Conservation (phyloP, 306 rosid genomes). For the Castanospermum australe region DNA sequence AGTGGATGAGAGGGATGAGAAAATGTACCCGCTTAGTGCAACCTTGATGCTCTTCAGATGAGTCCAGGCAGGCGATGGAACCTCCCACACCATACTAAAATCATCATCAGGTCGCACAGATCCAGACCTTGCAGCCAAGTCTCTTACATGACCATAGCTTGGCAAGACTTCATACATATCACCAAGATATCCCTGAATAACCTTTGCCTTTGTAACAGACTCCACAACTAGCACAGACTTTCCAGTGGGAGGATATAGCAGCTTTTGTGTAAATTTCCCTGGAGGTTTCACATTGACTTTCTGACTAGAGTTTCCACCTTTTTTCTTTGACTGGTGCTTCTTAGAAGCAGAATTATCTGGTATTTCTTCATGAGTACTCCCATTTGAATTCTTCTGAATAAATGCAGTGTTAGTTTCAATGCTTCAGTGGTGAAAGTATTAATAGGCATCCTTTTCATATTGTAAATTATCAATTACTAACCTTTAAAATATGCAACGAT, state of each 20-base stretch:
- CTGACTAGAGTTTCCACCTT: constrained; percentile 37
- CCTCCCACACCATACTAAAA: constrained; percentile 99
- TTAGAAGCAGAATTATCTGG: constrained; percentile 41
- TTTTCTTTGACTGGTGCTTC: constrained; percentile 44
- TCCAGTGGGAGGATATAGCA: constrained; percentile 72
- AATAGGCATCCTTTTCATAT: neutral
- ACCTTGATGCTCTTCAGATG: constrained; percentile 91
- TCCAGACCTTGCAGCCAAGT: constrained; percentile 97
- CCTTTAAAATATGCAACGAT: constrained; percentile 39
- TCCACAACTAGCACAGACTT: constrained; percentile 90
- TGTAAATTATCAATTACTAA: constrained; percentile 29
- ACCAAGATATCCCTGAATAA: constrained; percentile 91
- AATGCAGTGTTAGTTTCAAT: constrained; percentile 44
- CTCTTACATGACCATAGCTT: constrained; percentile 97
- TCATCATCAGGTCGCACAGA: constrained; percentile 97
- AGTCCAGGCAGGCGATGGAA: constrained; percentile 97
- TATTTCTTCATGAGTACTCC: constrained; percentile 30
- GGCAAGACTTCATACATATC: constrained; percentile 93
- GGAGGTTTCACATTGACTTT: constrained; percentile 39
- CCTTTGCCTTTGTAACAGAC: constrained; percentile 88
- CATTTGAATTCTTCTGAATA: constrained; percentile 51
- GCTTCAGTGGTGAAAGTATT: constrained; percentile 18
- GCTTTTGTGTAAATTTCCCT: constrained; percentile 42
- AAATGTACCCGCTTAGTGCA: constrained; percentile 74
- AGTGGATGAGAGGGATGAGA: constrained; percentile 18